Evolutionary conservation across 495 filamentous ascomycete species (phyloP).

Genomic region (Viridothelium virens): DNA sequence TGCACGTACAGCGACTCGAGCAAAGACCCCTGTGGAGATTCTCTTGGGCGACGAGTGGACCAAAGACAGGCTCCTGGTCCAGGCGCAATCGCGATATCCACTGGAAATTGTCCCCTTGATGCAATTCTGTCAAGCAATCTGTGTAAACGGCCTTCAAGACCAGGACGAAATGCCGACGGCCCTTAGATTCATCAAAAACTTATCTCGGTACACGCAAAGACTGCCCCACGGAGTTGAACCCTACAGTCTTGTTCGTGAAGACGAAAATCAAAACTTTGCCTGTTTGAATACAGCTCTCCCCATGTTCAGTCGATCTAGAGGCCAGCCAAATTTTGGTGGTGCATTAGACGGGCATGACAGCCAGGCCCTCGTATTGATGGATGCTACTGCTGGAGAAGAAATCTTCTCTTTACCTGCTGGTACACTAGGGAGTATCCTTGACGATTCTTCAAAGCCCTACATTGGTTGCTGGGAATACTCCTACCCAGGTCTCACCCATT

Average conservation of each 20-base stretch:
- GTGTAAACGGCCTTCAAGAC: constrained; percentile 39
- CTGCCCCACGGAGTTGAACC: constrained; percentile 56
- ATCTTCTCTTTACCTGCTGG: constrained; percentile 19
- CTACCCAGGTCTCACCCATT: constrained; percentile 68
- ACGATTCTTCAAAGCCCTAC: constrained; percentile 45
- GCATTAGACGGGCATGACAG: background rate
- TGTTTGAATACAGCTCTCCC: constrained; percentile 45
- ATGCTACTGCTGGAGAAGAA: background rate
- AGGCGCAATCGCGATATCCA: constrained; percentile 68
- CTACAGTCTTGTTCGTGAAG: constrained; percentile 70
- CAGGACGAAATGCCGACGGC: constrained; percentile 46
- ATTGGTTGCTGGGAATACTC: constrained; percentile 61
- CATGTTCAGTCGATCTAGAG: background rate
- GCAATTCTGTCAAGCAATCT: constrained; percentile 52
- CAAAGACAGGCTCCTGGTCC: constrained; percentile 12
- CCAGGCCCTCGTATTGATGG: background rate
- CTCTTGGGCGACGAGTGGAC: background rate
- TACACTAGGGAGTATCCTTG: constrained; percentile 18
- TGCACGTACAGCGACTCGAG: background rate
- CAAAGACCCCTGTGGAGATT: background rate
- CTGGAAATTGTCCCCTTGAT: constrained; percentile 80
- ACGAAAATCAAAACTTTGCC: constrained; percentile 70
- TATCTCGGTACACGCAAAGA: constrained; percentile 64
- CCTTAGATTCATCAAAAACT: constrained; percentile 50
- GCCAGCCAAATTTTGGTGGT: background rate